A percentile compares a stretch with the other conserved stretches of the same genome.
Evolutionary conservation across 108 stramenopile genomes (phyloP).

Genomic region (Schizochytrium sp.): DNA sequence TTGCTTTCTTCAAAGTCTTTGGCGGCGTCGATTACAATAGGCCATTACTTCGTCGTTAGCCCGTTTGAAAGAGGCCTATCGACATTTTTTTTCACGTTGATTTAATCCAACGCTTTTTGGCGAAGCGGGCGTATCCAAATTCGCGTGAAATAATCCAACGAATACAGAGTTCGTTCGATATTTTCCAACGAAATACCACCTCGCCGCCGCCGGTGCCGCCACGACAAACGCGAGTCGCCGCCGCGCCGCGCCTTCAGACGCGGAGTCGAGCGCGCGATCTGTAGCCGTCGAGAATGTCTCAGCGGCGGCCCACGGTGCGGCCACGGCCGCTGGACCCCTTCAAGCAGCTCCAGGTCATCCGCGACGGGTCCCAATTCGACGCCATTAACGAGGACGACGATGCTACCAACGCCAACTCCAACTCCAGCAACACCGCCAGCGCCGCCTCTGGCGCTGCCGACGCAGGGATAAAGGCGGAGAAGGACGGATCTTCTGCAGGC

Average conservation of each 20-base stretch:
- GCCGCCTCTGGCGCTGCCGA: not conserved
- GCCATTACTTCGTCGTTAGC: too few species aligned
- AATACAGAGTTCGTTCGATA: too few species aligned
- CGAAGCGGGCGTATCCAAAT: too few species aligned
- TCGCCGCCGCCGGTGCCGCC: not conserved
- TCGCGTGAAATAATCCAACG: too few species aligned
- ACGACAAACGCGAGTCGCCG: not conserved
- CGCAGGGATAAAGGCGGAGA: not conserved
- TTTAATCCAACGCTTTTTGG: too few species aligned
- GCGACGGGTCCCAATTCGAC: slow-evolving; percentile 34
- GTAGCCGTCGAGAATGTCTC: slow-evolving; percentile 1
- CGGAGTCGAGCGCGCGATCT: not conserved
- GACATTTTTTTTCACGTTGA: too few species aligned
- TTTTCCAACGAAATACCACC: not conserved
- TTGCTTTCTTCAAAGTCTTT: too few species aligned
- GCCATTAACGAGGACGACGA: slow-evolving; percentile 45
- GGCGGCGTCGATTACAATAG: too few species aligned
- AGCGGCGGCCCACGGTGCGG: slow-evolving; percentile 36
- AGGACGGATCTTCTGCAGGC: not conserved
- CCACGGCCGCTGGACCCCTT: slow-evolving; percentile 38
- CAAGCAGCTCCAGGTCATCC: slow-evolving; percentile 35
- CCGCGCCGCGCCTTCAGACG: not conserved
- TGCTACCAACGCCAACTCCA: not conserved
- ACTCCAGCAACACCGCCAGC: not conserved
- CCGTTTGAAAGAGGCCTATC: too few species aligned